phyloP scores from a whole-genome alignment of 2,329 filamentous ascomycete genomes.

The Penicillium sp. region DNA sequence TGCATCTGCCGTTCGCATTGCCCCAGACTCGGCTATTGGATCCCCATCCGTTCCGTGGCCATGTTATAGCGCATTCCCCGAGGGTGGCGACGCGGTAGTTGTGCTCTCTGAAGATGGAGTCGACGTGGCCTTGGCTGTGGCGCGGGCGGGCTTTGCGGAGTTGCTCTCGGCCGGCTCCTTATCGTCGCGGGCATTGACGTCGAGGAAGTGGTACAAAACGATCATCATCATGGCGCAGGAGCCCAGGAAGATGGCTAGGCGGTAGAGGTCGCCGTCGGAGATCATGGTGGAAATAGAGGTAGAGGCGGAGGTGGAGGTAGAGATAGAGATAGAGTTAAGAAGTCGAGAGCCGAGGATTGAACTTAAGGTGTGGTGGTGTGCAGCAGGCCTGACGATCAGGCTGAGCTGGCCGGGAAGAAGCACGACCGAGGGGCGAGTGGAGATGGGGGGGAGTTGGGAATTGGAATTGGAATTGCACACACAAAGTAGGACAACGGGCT shows the following conservation, averaged over 20 bases:
- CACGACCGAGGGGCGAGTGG: background rate
- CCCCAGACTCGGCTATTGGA: background rate
- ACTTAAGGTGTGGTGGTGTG: background rate
- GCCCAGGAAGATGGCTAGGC: conserved; percentile 89
- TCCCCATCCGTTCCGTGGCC: conserved; percentile 3
- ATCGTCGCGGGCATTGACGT: conserved; percentile 79
- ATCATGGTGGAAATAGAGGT: conserved; percentile 70
- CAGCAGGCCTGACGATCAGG: background rate
- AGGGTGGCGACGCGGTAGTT: conserved; percentile 1
- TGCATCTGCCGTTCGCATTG: background rate
- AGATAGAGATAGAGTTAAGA: background rate
- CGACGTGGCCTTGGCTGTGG: conserved; percentile 8
- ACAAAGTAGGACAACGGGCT: background rate
- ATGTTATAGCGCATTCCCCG: conserved; percentile 10
- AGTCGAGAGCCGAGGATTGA: background rate
- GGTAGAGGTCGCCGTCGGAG: conserved; percentile 87
- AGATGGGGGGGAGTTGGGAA: background rate
- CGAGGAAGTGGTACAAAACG: conserved; percentile 92
- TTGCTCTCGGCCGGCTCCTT: conserved; percentile 27
- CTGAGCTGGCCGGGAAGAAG: background rate
- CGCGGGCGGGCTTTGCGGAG: conserved; percentile 1
- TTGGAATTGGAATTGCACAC: too few relatives aligned
- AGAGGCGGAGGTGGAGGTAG: conserved; percentile 49
- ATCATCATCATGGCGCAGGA: conserved; percentile 88
- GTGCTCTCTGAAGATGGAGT: conserved; percentile 7